Base-by-base conservation (phyloP, 2,329 filamentous ascomycete genomes). In the Exophiala alcalophila region DNA sequence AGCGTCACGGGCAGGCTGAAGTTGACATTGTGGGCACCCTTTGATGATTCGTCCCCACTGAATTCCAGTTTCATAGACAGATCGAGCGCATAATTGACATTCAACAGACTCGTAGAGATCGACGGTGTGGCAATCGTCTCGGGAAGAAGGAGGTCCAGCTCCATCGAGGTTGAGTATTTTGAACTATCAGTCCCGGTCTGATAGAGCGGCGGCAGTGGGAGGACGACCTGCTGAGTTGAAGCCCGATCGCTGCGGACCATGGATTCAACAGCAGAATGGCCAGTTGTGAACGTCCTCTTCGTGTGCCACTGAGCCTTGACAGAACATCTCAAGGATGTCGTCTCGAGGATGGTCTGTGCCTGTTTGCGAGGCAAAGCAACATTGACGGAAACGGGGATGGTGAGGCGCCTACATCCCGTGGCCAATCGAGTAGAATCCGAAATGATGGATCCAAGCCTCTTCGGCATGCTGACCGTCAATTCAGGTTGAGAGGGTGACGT, bases 261-360 rank as follows among this genome's bases (percentile, higher is more conserved):
- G 3, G 47, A 41, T 19, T 42, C 41, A 5, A 38, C 26, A 2
- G 41, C 40, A 7, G 44, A 23, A 24, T 23, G 31, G 11, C 44
- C 39, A 2, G 44, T 53, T 10, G 26, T 46, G 32, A 53, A 53
- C 3, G 39, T 42, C 28, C 40, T 44, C 10, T 31, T 31, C 3
- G 51, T 36, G 21, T 47, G 47, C 51, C 51, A 53, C 23, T 46
- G 30, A 5, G 47, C 32, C 38, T 47, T 48, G n/a, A 51, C 30
- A 3, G 48, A 49, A 19, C 41, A 42, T 16, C 33, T 46, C 5
- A 44, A 19, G 2, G 34, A 28, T 16, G 31, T 30, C 5, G 18
- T 39, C 15, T 30, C 33, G 10, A 40, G 7, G 6, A 34, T 15
- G 20, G 26, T 9, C 27, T 39, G 44, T 21, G 35, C 19, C 26